Evolutionary conservation across 2,329 filamentous ascomycete species (phyloP), one percentile per base, ranked within the genome.

Genomic region (Phyllosticta paracitricarpa): DNA sequence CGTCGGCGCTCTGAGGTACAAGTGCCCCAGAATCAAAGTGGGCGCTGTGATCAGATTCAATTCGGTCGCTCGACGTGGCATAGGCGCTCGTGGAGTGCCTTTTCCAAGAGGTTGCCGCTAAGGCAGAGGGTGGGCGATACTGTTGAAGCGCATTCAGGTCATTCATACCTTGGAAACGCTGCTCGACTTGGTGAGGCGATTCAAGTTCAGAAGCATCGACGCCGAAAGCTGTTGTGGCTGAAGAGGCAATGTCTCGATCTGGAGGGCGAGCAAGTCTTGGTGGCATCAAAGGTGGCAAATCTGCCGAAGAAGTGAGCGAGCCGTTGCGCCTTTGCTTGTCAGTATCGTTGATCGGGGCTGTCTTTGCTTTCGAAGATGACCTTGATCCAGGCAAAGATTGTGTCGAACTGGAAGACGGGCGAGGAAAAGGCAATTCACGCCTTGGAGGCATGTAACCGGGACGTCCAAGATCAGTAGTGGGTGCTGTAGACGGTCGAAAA

Each of bases 341-440:
- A n/a, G 4, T 48, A 6, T 48, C 14, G 14, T 48, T 17, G n/a
- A 2, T n/a, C n/a, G 40, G 40, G 14, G n/a, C 9, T 22, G 48
- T 7, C 19, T 7, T 22, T 51, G 22, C 9, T 8, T 5, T 19
- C n/a, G 22, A 22, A 17, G 5, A 7, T 12, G 19, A 22, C 26
- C 3, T n/a, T 8, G 14, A 51, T 17, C 2, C 25, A 12, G 25
- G n/a, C n/a, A 14, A 4, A 28, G 3, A 24, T n/a, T 12, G 24
- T 14, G 5, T 7, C 24, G 14, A 14, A 3, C 51, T 35, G 17
- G 56, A 53, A 25, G 26, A 4, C 9, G 54, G 54, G n/a, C 54
- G 35, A 25, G n/a, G 10, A 63, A 78, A 78, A 3, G 75, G 75
- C 19, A 76, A 68, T 63, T 76, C 74, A 56, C 74, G 69, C 57